phyloP scores from a whole-genome alignment of 2,329 filamentous ascomycete species.

The Emydomyces testavorans region DNA sequence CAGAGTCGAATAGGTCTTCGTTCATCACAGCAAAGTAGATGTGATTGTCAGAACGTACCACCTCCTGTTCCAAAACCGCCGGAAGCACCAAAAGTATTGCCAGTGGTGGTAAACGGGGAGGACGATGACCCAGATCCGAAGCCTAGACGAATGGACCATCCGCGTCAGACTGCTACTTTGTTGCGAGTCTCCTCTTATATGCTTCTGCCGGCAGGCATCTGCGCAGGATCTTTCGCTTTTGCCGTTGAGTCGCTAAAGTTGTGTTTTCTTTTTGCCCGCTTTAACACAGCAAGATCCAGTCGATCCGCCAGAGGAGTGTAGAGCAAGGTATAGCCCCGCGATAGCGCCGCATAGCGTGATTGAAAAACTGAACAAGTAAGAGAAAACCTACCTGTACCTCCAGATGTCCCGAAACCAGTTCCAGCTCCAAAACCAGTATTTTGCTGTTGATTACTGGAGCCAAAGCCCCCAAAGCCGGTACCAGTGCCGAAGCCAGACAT shows the following conservation, averaged over 20 bases:
- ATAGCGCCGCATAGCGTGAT: neutral
- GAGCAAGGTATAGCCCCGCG: constrained; percentile 1
- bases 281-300: constrained; percentile 9
- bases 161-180: constrained; percentile 15
- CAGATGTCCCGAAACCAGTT: constrained; percentile 10
- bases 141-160: constrained; percentile 21
- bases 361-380: constrained; percentile 7
- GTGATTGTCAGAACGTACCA: constrained; percentile 20
- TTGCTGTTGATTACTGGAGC: constrained; percentile 15
- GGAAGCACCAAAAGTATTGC: constrained; percentile 19
- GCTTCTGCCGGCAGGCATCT: neutral
- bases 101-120: constrained; percentile 27
- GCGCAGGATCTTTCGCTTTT: neutral
- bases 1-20: neutral
- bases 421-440: constrained; percentile 15
- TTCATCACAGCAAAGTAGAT: constrained; percentile 1
- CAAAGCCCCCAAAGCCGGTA: constrained; percentile 16
- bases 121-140: constrained; percentile 30
- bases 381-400: constrained; percentile 16
- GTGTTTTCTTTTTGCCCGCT: neutral
- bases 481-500: constrained; percentile 17
- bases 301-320: constrained; percentile 4
- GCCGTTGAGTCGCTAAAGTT: neutral
- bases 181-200: neutral
- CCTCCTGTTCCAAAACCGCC: constrained; percentile 23